phyloP scores from a whole-genome alignment of 73 alveolate species.

The Paramecium pentaurelia region DNA sequence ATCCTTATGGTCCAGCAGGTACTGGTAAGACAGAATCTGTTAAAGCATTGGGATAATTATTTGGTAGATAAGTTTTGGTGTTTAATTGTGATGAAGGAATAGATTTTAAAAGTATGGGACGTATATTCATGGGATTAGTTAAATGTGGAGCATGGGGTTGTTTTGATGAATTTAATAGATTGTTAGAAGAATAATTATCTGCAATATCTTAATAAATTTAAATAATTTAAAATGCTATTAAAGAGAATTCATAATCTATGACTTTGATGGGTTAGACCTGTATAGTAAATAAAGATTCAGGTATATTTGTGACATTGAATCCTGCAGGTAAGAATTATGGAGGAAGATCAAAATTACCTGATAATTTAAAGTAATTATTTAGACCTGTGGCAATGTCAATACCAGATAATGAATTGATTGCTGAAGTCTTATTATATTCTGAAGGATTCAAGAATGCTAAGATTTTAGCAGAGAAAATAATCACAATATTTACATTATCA shows the following conservation, averaged over 20 bases:
- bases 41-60: conserved; percentile 99
- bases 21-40: conserved; percentile 99
- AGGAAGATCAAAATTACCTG: conserved; percentile 99
- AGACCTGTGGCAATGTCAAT: conserved; percentile 99
- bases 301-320: conserved; percentile 99
- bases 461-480: conserved; percentile 90
- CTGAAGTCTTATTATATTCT: conserved; percentile 98
- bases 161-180: conserved; percentile 99
- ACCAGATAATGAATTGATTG: conserved; percentile 99
- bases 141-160: conserved; percentile 99
- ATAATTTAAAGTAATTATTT: conserved; percentile 97
- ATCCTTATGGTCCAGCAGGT: conserved; percentile 99
- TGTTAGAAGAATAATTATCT: conserved; percentile 98
- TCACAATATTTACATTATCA: conserved; percentile 94
- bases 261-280: conserved; percentile 65
- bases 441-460: conserved; percentile 97
- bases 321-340: conserved; percentile 99
- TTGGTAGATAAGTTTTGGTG: conserved; percentile 99
- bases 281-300: conserved; percentile 93
- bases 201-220: conserved; percentile 99
- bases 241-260: conserved; percentile 49
- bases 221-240: conserved; percentile 88
- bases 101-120: conserved; percentile 99
- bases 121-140: conserved; percentile 99
- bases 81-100: conserved; percentile 99